Conservation (phyloP, 345 rosid species). For the Garcia nutans region DNA sequence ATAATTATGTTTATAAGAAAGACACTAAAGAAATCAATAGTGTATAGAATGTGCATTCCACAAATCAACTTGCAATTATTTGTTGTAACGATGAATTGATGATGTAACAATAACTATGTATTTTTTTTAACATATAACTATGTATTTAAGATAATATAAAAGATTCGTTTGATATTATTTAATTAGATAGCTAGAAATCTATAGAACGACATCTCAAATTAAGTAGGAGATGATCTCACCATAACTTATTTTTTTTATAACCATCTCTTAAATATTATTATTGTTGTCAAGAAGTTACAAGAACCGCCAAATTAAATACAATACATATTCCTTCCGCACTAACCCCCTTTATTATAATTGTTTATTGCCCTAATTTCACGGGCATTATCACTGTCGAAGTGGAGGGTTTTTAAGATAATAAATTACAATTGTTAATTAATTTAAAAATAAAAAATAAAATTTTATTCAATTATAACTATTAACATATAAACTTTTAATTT, state of each 20-base stretch:
- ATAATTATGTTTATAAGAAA: no score
- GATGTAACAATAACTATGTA: no score
- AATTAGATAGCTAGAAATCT: background rate
- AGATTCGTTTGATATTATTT: background rate
- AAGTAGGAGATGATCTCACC: background rate
- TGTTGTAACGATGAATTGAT: no score
- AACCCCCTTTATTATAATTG: background rate
- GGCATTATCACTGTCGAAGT: background rate
- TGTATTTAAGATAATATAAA: background rate
- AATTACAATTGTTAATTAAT: no score
- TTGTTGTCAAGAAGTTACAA: no score
- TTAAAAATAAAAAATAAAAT: no score
- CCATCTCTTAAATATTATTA: no score
- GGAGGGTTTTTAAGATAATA: no score
- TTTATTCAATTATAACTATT: no score
- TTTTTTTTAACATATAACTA: background rate
- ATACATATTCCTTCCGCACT: no score
- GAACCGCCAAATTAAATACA: background rate
- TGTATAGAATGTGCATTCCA: background rate
- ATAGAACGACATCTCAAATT: background rate
- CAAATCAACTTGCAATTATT: background rate
- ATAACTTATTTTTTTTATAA: background rate
- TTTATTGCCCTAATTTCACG: background rate
- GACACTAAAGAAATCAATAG: no score
- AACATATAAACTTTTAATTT: no score